Evolutionary conservation across 2,329 filamentous ascomycete species (phyloP), one percentile per base, ranked within the genome.

Genomic region (Colletotrichum siamense): DNA sequence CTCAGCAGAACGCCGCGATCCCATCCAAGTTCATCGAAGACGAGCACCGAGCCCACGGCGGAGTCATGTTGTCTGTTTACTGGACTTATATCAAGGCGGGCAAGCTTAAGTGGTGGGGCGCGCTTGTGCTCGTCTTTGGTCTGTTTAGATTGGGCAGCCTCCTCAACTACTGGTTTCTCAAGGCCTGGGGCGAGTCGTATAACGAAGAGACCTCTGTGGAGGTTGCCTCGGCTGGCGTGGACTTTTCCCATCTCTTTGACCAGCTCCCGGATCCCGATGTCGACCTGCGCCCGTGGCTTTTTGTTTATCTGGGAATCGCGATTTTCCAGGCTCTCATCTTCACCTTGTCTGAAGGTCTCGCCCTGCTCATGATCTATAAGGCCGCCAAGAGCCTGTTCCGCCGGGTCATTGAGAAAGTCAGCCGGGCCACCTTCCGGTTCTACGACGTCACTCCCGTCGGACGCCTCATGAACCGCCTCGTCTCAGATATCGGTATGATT

Each of bases 361-460:
- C 96, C 81, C 89, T 96, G 15, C 86, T 94, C n/a, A 95, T 98
- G 78, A 92, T 95, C 26, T 96, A 97, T 82, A 91, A 91, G 36
- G 95, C 96, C 1, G 95, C 95, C 1, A 94, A 94, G 79, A 87
- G 88, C 8, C 90, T 98, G 66, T 98, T 98, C 84, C 88, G 88
- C 77, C 89, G 92, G 52, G 94, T 95, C 24, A 92, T 98, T 85
- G 86, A 90, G 3, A 91, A 91, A 68, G 95, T 98, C 66, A 94
- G 94, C 81, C 91, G 92, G 80, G 95, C 96, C 0, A 96, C 94
- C 0, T 98, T 98, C 85, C 92, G 95, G 2, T 98, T 96, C 84
- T 97, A 98, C 85, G 96, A 98, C 82, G 92, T 95, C 6, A 98
- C 96, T 0, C 96, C 96, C 0, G 93, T 98, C 0, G 96, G 96